Conservation (phyloP, 2,329 filamentous ascomycete species). For the Bimuria novae-zelandiae region DNA sequence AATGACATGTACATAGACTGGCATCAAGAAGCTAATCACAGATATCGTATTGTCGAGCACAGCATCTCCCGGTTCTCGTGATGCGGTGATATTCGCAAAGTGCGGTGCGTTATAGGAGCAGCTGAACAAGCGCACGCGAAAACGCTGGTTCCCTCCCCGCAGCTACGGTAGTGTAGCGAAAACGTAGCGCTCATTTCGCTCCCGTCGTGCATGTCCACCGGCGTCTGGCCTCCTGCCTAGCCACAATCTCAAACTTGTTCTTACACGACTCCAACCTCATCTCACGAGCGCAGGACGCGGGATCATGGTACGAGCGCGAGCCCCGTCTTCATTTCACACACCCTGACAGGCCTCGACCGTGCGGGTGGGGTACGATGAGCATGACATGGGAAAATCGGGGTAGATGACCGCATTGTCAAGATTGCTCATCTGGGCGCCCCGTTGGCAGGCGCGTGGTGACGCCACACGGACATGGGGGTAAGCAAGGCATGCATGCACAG, state of each 20-base stretch:
- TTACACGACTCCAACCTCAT: too few relatives aligned
- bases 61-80: not conserved
- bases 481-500: slow-evolving; percentile 1
- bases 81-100: not conserved
- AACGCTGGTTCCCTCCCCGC: not conserved
- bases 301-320: too few relatives aligned
- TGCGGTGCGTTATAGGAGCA: not conserved
- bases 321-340: too few relatives aligned
- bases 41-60: not conserved
- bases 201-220: too few relatives aligned
- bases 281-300: too few relatives aligned
- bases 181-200: too few relatives aligned
- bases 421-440: not conserved
- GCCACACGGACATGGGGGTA: not conserved
- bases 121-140: not conserved
- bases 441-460: slow-evolving; percentile 1
- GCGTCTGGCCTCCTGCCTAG: too few relatives aligned
- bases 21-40: not conserved
- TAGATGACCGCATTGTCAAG: not conserved
- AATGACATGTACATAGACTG: not conserved
- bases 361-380: not conserved
- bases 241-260: too few relatives aligned
- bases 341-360: slow-evolving; percentile 3
- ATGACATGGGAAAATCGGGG: not conserved
- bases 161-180: too few relatives aligned